Evolutionary conservation across 1,284 basidiomycete genomes (phyloP), one percentile per base, ranked within the genome.

Genomic region (Gomphus sp.): DNA sequence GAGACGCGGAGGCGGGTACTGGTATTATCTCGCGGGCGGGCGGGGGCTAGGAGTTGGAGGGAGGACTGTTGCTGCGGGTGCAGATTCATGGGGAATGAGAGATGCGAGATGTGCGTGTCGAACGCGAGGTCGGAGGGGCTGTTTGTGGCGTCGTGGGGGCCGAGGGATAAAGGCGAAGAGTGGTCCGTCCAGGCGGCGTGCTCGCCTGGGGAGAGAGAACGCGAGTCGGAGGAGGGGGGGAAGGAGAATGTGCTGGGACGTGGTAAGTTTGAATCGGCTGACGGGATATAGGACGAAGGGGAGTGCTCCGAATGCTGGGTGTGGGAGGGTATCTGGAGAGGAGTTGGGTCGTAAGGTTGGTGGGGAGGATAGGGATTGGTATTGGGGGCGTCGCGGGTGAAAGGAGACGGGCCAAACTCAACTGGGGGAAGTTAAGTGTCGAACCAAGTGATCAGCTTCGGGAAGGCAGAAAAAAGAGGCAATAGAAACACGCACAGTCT

Each of bases 141-240:
- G 31, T 44, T 47, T 47, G 43, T 3, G 28, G 22, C 25, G 18
- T 53, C 36, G 11, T 53, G 33, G 14, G 52, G 52, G 36, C 52
- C 36, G 9, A 53, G 39, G 31, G 56, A 57, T 34, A 45, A 28
- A 6, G 52, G 39, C 39, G 58, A 45, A 33, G 58, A 59, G 18
- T 55, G 31, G 22, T 53, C 58, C 16, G 58, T 54, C 58, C 58
- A 59, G 18, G 18, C 43, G 25, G 36, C 18, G 45, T 47, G 51
- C 9, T 59, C 58, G 37, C 52, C 25, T 3, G 51, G 52, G 14
- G 51, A 54, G n/a, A 28, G 33, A 12, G 52, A 34, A 16, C 41
- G 45, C 11, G 58, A 54, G n/a, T 22, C 8, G 14, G 49, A 34
- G 34, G 52, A 59, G 12, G 37, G 33, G 14, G 58, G 44, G 34